These are phyloP conservation scores for Leishmania major DNA, from an alignment of 208 protist species.

Conservation along the genomic window DNA sequence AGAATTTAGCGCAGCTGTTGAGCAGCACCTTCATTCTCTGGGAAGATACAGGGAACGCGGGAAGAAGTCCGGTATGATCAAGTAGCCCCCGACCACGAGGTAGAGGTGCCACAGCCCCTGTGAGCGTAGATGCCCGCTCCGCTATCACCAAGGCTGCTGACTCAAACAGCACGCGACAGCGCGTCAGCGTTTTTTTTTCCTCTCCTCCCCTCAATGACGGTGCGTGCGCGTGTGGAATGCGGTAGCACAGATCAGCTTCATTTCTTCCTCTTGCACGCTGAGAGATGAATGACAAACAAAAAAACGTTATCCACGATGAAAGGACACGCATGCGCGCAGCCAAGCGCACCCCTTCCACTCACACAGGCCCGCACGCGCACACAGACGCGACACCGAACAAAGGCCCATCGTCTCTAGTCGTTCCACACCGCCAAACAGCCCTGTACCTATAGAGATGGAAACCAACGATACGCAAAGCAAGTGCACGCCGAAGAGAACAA, in stretches of 20 bases:
- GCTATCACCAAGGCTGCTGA: neutral
- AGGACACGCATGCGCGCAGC: neutral
- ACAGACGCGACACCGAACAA: neutral
- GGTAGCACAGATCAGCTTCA: neutral
- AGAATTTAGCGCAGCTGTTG: neutral
- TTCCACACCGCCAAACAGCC: neutral
- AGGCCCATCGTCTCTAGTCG: neutral
- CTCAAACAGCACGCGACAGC: neutral
- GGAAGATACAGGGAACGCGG: neutral
- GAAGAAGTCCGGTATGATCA: neutral
- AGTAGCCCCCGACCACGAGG: neutral
- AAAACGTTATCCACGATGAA: neutral
- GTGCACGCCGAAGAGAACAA: neutral
- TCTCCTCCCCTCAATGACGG: neutral
- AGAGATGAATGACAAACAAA: neutral
- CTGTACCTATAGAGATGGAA: neutral
- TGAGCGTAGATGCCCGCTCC: neutral
- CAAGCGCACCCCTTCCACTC: too few relatives aligned
- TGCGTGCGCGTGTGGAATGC: neutral
- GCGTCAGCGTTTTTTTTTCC: neutral
- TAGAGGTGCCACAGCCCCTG: neutral
- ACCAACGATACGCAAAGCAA: neutral
- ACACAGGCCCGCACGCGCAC: neutral
- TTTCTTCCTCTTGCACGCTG: neutral
- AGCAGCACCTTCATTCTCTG: neutral